These are phyloP conservation scores for Ceriops tagal DNA, from an alignment of 345 rosid species.

Conservation along the genomic window DNA sequence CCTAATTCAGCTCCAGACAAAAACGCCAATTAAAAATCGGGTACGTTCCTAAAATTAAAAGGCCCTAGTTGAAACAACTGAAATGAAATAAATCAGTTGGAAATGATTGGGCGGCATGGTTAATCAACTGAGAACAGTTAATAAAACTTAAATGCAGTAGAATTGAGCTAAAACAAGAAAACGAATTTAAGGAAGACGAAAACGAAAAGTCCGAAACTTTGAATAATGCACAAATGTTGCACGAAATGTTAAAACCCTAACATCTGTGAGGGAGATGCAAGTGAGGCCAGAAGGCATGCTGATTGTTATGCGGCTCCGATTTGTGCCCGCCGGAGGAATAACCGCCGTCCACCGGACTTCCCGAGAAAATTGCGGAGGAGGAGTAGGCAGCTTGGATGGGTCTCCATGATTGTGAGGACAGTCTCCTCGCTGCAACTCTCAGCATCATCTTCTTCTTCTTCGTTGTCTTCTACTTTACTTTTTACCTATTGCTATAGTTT, in stretches of 20 bases:
- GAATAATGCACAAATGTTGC: background rate
- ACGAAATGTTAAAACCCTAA: constrained; percentile 24
- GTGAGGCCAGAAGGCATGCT: constrained; percentile 19
- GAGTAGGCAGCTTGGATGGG: constrained; percentile 24
- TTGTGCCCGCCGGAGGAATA: constrained; percentile 32
- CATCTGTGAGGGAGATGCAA: constrained; percentile 42
- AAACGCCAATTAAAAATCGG: too few species aligned
- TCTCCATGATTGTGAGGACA: constrained; percentile 40
- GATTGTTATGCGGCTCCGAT: constrained; percentile 20
- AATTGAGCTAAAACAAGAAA: background rate
- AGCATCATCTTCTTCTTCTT: constrained; percentile 31
- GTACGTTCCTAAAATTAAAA: too few species aligned
- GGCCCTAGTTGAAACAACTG: too few species aligned
- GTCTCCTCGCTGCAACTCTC: constrained; percentile 47
- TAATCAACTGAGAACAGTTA: too few species aligned
- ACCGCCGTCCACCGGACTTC: constrained; percentile 22
- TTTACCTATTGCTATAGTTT: background rate
- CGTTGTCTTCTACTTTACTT: background rate
- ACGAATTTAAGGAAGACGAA: background rate
- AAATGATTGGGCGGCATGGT: too few species aligned
- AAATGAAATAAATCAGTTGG: too few species aligned
- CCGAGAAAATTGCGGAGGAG: constrained; percentile 14
- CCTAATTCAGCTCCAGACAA: too few species aligned
- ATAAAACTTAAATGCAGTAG: background rate
- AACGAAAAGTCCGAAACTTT: background rate